Percentiles rank a stretch among this genome's conserved stretches.
phyloP scores from a whole-genome alignment of 2,329 filamentous ascomycete genomes.

The Sphaerulina musiva region DNA sequence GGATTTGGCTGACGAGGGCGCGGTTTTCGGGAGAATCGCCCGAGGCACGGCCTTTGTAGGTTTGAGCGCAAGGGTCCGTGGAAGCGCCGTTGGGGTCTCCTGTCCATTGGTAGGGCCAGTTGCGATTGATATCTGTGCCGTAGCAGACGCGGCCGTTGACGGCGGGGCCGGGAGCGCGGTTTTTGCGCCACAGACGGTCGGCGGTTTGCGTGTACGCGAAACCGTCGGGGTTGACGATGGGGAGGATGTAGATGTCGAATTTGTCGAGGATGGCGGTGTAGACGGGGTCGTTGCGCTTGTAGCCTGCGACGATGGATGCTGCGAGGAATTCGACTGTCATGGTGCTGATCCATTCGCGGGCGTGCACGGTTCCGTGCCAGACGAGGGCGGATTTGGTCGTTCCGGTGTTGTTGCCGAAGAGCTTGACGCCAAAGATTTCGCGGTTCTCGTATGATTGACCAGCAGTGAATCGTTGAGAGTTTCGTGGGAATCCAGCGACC shows the following conservation, averaged over 20 bases:
- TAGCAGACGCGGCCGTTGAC: slow-evolving; percentile 38
- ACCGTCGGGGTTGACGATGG: slow-evolving; percentile 36
- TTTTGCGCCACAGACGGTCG: slow-evolving; percentile 58
- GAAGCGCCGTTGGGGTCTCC: slow-evolving; percentile 43
- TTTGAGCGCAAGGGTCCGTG: slow-evolving; percentile 47
- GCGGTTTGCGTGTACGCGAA: slow-evolving; percentile 54
- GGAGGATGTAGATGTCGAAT: slow-evolving; percentile 25
- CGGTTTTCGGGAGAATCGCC: slow-evolving; percentile 50
- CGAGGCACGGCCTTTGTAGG: slow-evolving; percentile 36
- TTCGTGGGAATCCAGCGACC: slow-evolving; percentile 19
- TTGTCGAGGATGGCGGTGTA: slow-evolving; percentile 18
- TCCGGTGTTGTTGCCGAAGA: slow-evolving; percentile 21
- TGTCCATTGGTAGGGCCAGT: slow-evolving; percentile 50
- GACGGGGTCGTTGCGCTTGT: slow-evolving; percentile 16
- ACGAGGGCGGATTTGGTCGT: slow-evolving; percentile 20
- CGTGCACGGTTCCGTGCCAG: slow-evolving; percentile 24
- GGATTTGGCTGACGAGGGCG: slow-evolving; percentile 45
- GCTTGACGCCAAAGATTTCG: slow-evolving; percentile 22
- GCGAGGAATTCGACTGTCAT: slow-evolving; percentile 27
- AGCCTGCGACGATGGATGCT: slow-evolving; percentile 24
- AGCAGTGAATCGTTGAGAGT: slow-evolving; percentile 21
- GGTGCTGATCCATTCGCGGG: slow-evolving; percentile 25
- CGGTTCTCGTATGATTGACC: slow-evolving; percentile 22
- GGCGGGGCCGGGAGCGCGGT: slow-evolving; percentile 38
- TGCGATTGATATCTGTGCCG: slow-evolving; percentile 53